Conservation (phyloP, 495 filamentous ascomycete genomes). For the Lindgomyces ingoldianus region DNA sequence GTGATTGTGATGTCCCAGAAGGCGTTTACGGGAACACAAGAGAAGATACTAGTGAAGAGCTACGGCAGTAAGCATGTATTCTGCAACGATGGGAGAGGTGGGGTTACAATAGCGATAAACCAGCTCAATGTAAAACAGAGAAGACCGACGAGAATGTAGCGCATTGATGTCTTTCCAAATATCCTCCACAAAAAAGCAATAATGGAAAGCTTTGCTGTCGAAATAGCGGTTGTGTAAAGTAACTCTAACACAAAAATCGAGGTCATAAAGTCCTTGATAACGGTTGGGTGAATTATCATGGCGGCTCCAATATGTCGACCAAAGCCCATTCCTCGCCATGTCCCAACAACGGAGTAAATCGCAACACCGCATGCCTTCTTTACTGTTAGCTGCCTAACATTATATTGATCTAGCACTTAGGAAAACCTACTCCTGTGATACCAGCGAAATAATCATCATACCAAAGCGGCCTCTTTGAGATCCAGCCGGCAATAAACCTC, state of each 20-base stretch:
- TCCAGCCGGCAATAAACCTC: background rate
- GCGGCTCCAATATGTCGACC: background rate
- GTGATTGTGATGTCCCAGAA: slow-evolving; percentile 5
- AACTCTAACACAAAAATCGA: background rate
- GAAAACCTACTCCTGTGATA: background rate
- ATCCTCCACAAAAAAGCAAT: background rate
- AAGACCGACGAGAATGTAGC: background rate
- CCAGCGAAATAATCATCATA: background rate
- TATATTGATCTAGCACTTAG: background rate
- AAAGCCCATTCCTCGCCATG: background rate
- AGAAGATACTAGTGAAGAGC: background rate
- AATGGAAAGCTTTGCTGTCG: background rate
- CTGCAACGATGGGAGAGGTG: background rate
- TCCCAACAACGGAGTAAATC: background rate
- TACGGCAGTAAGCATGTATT: background rate
- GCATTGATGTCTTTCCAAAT: background rate
- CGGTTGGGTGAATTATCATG: background rate
- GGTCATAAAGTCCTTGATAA: background rate
- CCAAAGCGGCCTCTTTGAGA: background rate
- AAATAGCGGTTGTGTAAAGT: background rate
- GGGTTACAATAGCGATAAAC: background rate
- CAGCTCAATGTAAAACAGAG: background rate
- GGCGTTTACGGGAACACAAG: background rate
- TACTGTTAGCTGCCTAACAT: background rate
- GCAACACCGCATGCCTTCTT: background rate